A percentile compares a stretch with the other conserved stretches of the same genome.
phyloP scores from a whole-genome alignment of 768 basidiomycete genomes.

The Phlebiopsis gigantea region DNA sequence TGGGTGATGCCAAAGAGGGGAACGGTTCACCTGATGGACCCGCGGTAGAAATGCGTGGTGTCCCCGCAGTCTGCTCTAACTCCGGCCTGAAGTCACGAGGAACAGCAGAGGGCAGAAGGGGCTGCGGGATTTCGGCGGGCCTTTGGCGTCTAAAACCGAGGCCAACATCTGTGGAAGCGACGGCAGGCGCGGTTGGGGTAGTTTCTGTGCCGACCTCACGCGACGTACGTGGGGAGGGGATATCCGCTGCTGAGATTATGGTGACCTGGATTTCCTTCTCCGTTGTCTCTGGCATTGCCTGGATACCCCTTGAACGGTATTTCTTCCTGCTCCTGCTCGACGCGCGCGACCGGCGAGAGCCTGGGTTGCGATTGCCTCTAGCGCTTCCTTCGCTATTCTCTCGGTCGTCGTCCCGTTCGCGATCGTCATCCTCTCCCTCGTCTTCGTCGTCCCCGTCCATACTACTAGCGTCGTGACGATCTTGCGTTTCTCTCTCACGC shows the following conservation, averaged over 20 bases:
- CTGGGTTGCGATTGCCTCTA: conserved; percentile 14
- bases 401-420: conserved; percentile 23
- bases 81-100: conserved; percentile 20
- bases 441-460: conserved; percentile 82
- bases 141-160: conserved; percentile 11
- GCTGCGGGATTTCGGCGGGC: conserved; percentile 4
- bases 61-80: conserved; percentile 20
- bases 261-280: conserved; percentile 58
- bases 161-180: conserved; percentile 1
- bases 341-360: conserved; percentile 21
- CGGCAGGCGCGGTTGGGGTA: neutral
- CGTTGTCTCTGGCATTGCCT: conserved; percentile 56
- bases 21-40: conserved; percentile 19
- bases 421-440: conserved; percentile 56
- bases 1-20: conserved; percentile 25
- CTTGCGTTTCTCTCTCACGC: conserved; percentile 43
- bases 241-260: conserved; percentile 11
- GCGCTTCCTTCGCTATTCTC: conserved; percentile 13
- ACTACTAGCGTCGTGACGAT: conserved; percentile 61
- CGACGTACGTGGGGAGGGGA: conserved; percentile 12
- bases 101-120: conserved; percentile 20
- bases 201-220: conserved; percentile 13
- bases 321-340: conserved; percentile 39
- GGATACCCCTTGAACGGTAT: conserved; percentile 66
- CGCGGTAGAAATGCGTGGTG: conserved; percentile 15